phyloP scores from a whole-genome alignment of 371 early-diverging fungal genomes.

The Fennellomyces sp. region DNA sequence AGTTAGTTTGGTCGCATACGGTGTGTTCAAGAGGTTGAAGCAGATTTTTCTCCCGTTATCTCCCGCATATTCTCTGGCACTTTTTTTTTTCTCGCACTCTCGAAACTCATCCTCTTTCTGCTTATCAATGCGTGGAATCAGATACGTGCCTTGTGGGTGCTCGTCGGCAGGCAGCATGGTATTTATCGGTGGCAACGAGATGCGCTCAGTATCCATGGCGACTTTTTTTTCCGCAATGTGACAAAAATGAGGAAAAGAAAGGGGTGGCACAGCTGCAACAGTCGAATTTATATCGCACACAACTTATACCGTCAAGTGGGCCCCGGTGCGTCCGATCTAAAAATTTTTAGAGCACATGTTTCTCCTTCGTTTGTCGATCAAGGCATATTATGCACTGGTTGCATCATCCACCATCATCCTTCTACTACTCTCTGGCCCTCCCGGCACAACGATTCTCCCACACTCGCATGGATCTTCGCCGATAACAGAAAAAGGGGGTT shows the following conservation, averaged over 20 bases:
- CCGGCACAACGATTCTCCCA: neutral
- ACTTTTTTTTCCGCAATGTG: neutral
- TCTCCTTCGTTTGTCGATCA: neutral
- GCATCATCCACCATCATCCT: neutral
- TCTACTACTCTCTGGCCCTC: neutral
- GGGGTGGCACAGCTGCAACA: neutral
- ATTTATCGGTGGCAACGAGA: conserved; percentile 13
- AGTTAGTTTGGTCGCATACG: neutral
- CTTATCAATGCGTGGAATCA: neutral
- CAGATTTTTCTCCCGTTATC: neutral
- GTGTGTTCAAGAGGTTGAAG: neutral
- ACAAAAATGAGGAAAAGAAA: conserved; percentile 2
- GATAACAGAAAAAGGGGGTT: neutral
- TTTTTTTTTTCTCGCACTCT: neutral
- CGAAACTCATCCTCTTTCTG: neutral
- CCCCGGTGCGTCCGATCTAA: conserved; percentile 3
- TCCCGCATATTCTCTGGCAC: too few relatives aligned
- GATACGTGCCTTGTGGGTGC: conserved; percentile 1
- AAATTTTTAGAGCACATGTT: neutral
- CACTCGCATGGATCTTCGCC: neutral
- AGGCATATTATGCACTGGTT: neutral
- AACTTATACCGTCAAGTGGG: neutral
- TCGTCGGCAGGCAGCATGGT: conserved; percentile 7
- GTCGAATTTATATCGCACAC: neutral
- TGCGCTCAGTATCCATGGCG: conserved; percentile 13